Evolutionary conservation across 768 basidiomycete species (phyloP).

Genomic region (Pilatotrama ljubarskyi): DNA sequence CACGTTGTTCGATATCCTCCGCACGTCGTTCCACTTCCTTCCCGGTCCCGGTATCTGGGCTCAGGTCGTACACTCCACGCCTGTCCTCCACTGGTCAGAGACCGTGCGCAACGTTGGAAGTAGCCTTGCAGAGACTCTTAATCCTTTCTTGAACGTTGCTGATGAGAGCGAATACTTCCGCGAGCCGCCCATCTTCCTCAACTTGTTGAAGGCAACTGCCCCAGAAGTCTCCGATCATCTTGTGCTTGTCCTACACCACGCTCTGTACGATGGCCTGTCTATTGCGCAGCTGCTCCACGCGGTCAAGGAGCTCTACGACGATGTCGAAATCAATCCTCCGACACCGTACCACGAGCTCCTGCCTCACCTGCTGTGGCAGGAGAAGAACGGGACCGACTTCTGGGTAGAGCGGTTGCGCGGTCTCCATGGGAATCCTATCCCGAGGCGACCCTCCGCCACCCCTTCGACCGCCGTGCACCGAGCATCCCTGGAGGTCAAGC

Average conservation of each 20-base stretch:
- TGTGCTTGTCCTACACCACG: constrained; percentile 48
- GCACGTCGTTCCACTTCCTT: constrained; percentile 50
- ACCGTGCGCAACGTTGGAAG: neutral
- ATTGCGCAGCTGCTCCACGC: constrained; percentile 37
- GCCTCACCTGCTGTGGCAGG: constrained; percentile 39
- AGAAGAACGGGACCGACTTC: constrained; percentile 39
- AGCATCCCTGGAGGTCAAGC: neutral
- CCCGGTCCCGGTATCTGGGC: constrained; percentile 35
- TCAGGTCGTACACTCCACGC: constrained; percentile 31
- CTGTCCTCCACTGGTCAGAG: constrained; percentile 30
- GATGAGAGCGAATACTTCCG: constrained; percentile 29
- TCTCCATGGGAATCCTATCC: constrained; percentile 2
- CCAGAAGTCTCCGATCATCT: constrained; percentile 22
- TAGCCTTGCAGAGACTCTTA: neutral
- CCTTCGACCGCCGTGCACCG: neutral
- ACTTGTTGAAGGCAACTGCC: neutral
- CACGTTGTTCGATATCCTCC: constrained; percentile 39
- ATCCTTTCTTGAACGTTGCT: constrained; percentile 1
- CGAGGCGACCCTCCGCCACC: neutral
- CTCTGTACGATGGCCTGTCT: constrained; percentile 48
- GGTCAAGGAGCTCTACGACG: constrained; percentile 36
- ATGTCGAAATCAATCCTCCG: constrained; percentile 4
- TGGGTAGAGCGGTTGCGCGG: constrained; percentile 31
- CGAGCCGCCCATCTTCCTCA: constrained; percentile 36
- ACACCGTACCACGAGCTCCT: constrained; percentile 42